Conservation (phyloP, 2,329 filamentous ascomycete genomes). For the Escovopsis sp. region DNA sequence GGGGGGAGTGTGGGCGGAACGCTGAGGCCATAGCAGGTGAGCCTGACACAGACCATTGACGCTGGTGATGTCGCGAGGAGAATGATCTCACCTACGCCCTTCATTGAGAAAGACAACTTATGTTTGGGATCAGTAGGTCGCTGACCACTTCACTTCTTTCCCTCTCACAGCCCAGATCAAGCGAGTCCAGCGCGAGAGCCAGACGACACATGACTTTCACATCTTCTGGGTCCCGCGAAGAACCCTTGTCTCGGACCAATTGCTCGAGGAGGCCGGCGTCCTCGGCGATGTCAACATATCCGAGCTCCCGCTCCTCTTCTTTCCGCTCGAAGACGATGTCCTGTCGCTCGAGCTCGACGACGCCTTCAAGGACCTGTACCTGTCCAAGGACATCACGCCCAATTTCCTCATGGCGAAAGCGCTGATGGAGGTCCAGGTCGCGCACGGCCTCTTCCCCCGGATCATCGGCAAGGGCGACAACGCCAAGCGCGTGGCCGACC, state of each 20-base stretch:
- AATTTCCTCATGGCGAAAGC: slow-evolving; percentile 79
- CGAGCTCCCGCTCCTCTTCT: slow-evolving; percentile 78
- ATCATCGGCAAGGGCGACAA: slow-evolving; percentile 95
- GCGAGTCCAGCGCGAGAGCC: slow-evolving; percentile 71
- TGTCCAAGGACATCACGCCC: slow-evolving; percentile 82
- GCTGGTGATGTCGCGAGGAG: neutral
- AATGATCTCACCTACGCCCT: neutral
- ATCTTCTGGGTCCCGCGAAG: slow-evolving; percentile 92
- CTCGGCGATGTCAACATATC: slow-evolving; percentile 81
- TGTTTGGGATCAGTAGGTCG: neutral
- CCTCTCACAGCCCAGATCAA: slow-evolving; percentile 64
- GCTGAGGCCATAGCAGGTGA: slow-evolving; percentile 79
- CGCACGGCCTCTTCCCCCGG: slow-evolving; percentile 83
- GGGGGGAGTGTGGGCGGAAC: slow-evolving; percentile 76
- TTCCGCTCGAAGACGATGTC: slow-evolving; percentile 81
- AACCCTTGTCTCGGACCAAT: slow-evolving; percentile 77
- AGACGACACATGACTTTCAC: slow-evolving; percentile 87
- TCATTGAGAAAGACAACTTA: neutral
- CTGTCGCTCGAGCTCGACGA: slow-evolving; percentile 82
- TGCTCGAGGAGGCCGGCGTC: slow-evolving; percentile 85
- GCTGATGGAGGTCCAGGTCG: slow-evolving; percentile 84
- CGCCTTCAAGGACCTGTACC: slow-evolving; percentile 73
- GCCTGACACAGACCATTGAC: slow-evolving; percentile 12
- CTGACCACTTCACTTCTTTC: slow-evolving; percentile 23
- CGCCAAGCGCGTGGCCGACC: slow-evolving; percentile 72